Evolutionary conservation across 352 stramenopile genomes (phyloP).

Genomic region (Pythium phragmiticola): DNA sequence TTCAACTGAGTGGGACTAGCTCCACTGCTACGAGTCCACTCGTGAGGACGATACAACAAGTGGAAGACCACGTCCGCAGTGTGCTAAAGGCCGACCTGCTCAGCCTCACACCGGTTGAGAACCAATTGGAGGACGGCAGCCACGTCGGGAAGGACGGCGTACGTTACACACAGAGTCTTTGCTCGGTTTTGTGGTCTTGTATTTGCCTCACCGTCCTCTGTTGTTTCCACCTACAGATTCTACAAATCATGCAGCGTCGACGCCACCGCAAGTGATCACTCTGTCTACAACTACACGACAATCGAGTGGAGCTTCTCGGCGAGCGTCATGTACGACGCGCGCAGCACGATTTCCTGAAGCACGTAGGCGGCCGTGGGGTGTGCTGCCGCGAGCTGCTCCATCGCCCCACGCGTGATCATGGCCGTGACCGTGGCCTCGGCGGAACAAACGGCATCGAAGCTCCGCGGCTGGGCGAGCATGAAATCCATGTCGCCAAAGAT

Average conservation of each 20-base stretch:
- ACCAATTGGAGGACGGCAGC: constrained; percentile 50
- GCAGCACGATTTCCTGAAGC: constrained; percentile 53
- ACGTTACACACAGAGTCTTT: constrained; percentile 9
- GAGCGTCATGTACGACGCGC: constrained; percentile 58
- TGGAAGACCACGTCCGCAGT: constrained; percentile 56
- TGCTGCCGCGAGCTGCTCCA: constrained; percentile 29
- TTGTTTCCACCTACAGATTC: constrained; percentile 32
- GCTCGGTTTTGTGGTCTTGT: constrained; percentile 1
- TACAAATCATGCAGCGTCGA: constrained; percentile 62
- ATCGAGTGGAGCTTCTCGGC: constrained; percentile 46
- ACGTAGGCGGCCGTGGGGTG: constrained; percentile 44
- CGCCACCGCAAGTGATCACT: constrained; percentile 26
- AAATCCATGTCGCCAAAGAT: constrained; percentile 75
- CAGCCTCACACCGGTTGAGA: constrained; percentile 34
- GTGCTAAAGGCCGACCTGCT: constrained; percentile 54
- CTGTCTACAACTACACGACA: constrained; percentile 17
- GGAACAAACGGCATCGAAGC: constrained; percentile 49
- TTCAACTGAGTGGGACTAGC: not conserved
- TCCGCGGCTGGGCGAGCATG: constrained; percentile 44
- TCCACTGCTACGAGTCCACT: not conserved
- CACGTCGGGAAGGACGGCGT: constrained; percentile 51
- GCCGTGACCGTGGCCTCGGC: constrained; percentile 39
- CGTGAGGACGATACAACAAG: constrained; percentile 19
- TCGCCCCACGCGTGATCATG: constrained; percentile 33
- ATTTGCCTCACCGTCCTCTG: not conserved